These are phyloP conservation scores for Aspergillus asperescens DNA, from an alignment of 495 filamentous ascomycete genomes.

Conservation along the genomic window DNA sequence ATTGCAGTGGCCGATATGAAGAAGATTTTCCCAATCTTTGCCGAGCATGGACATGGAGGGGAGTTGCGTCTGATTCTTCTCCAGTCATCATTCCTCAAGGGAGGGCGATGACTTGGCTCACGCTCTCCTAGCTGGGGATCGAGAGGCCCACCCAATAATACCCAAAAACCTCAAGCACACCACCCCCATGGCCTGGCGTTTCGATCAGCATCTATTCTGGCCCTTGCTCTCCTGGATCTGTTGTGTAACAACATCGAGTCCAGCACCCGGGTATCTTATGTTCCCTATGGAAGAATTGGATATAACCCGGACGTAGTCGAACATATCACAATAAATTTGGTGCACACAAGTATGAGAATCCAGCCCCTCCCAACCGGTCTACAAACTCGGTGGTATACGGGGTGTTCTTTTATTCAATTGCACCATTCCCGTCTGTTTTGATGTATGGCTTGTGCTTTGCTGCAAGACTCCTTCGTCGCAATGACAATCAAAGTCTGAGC, in stretches of 20 bases:
- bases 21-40: not conserved
- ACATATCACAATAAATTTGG: not conserved
- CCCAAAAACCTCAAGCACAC: not conserved
- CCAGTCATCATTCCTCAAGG: not conserved
- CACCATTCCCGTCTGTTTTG: not conserved
- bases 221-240: not conserved
- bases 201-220: not conserved
- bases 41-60: not conserved
- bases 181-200: not conserved
- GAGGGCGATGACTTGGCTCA: not conserved
- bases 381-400: not conserved
- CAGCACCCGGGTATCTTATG: not conserved
- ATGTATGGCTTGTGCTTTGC: not conserved
- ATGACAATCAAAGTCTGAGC: conserved; percentile 1
- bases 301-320: not conserved
- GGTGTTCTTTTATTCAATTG: not conserved
- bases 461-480: not conserved
- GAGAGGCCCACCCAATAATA: not conserved
- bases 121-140: not conserved
- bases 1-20: conserved; percentile 3
- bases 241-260: not conserved
- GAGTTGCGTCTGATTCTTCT: not conserved
- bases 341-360: not conserved
- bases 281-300: not conserved
- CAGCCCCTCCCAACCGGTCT: not conserved